Evolutionary conservation across 2,329 filamentous ascomycete genomes (phyloP), one percentile per base, ranked within the genome.

Genomic region (Alternaria panax): DNA sequence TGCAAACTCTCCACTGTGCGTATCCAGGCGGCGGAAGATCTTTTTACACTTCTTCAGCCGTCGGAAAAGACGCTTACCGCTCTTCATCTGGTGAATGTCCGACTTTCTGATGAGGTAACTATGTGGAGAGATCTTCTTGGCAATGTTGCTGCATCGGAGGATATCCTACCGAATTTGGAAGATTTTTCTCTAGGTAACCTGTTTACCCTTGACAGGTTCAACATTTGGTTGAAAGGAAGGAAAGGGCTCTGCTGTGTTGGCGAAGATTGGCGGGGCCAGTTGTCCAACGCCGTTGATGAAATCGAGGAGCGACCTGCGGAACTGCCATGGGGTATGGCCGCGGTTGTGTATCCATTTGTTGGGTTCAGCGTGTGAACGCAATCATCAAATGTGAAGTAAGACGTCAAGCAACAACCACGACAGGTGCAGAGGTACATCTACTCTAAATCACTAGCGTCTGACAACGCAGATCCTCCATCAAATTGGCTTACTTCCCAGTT

Each of bases 261-360:
- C 6, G 56, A 51, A 2, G 53, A 59, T 5, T 52, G 69, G 45
- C 54, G 47, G 20, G 41, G 51, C 11, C 42, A 53, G 9, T 20
- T 73, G 14, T 38, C 43, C 20, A 12, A 52, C 7, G 51, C 57
- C 18, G 43, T 66, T 2, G 43, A 48, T 5, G n/a, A 54, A 0
- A 47, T 65, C 14, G 41, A 16, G 28, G 51, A 4, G 30, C 40
- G 43, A 59, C 54, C 7, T 53, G 64, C 59, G 52, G 64, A 62
- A 2, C 62, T 64, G 22, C 57, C 59, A 25, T 72, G 64, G 66
- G 63, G 64, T 60, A 42, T 69, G 16, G 64, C 62, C 14, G 56
- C 60, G 22, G 58, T 67, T 41, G 53, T 64, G 11, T 73, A 73
- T 63, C 70, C 70, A 12, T 72, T 71, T 48, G 34, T 54, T 36